These are phyloP conservation scores for Magnolia changhungtana DNA, from an alignment of 164 flowering plant species.

Conservation along the genomic window DNA sequence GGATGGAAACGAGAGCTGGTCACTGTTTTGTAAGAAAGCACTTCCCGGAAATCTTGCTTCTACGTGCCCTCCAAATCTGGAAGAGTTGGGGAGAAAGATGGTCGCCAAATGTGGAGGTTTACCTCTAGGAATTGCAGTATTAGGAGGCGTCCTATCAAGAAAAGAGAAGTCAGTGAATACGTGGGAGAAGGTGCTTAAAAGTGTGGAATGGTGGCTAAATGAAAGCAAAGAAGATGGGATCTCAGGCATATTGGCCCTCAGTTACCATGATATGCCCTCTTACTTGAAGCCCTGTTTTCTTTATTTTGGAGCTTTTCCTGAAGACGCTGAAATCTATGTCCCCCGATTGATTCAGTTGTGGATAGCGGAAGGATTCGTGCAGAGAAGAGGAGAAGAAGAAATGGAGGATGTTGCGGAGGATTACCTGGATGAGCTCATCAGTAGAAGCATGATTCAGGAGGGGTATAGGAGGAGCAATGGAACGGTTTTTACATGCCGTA, in stretches of 20 bases:
- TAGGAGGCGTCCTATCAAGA: background rate
- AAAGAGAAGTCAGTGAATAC: background rate
- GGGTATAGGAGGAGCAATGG: background rate
- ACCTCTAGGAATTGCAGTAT: background rate
- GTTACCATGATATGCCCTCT: conserved; percentile 1
- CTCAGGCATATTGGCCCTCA: conserved; percentile 3
- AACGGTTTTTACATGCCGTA: background rate
- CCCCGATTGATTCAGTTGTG: background rate
- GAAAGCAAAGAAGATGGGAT: background rate
- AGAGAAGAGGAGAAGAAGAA: background rate
- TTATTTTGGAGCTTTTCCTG: background rate
- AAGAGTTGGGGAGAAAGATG: background rate
- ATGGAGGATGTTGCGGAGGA: conserved; percentile 3
- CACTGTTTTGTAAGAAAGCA: background rate
- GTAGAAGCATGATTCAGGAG: background rate
- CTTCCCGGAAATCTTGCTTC: background rate
- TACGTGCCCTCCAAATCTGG: background rate
- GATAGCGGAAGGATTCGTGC: background rate
- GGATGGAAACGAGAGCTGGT: background rate
- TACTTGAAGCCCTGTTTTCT: background rate
- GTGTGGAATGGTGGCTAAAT: background rate
- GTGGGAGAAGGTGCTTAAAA: background rate
- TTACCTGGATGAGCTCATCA: background rate
- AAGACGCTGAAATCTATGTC: background rate
- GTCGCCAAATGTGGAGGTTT: background rate